phyloP scores from a whole-genome alignment of 2,329 filamentous ascomycete genomes.

The Neophaeococcomyces aloes region DNA sequence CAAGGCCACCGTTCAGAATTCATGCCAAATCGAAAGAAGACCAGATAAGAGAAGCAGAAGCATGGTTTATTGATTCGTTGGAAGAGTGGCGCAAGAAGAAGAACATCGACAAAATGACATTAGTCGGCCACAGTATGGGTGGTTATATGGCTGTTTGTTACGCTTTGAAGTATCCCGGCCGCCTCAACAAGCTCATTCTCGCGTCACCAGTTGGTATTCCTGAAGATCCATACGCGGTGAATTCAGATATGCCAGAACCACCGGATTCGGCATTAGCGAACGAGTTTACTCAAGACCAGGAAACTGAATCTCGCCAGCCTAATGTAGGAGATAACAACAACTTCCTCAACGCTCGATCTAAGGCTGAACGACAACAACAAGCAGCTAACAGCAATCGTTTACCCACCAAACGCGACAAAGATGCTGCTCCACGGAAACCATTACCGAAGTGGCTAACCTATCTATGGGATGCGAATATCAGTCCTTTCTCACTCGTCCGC shows the following conservation, averaged over 20 bases:
- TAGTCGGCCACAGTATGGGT: slow-evolving; percentile 85
- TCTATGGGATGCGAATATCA: slow-evolving; percentile 95
- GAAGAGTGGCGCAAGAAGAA: slow-evolving; percentile 89
- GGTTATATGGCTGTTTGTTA: slow-evolving; percentile 94
- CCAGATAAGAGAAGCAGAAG: slow-evolving; percentile 80
- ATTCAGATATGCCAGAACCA: slow-evolving; percentile 68
- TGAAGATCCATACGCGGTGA: slow-evolving; percentile 82
- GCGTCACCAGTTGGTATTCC: slow-evolving; percentile 91
- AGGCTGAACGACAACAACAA: slow-evolving; percentile 26
- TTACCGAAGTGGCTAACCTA: slow-evolving; percentile 80
- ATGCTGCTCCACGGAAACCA: slow-evolving; percentile 46
- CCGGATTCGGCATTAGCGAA: slow-evolving; percentile 60
- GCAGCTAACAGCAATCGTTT: slow-evolving; percentile 12
- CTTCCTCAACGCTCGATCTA: slow-evolving; percentile 41
- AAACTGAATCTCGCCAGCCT: slow-evolving; percentile 30
- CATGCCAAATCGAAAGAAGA: slow-evolving; percentile 67
- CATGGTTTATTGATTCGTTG: slow-evolving; percentile 89
- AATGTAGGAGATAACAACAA: slow-evolving; percentile 42
- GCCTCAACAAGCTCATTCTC: slow-evolving; percentile 88
- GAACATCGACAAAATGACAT: slow-evolving; percentile 84
- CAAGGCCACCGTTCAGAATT: slow-evolving; percentile 72
- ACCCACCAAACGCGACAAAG: slow-evolving; percentile 22
- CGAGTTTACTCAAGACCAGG: slow-evolving; percentile 70
- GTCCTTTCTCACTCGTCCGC: slow-evolving; percentile 82
- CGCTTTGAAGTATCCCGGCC: slow-evolving; percentile 89